Evolutionary conservation across 257 asterid genomes (phyloP).

Genomic region (Solanum lycopersicoides): DNA sequence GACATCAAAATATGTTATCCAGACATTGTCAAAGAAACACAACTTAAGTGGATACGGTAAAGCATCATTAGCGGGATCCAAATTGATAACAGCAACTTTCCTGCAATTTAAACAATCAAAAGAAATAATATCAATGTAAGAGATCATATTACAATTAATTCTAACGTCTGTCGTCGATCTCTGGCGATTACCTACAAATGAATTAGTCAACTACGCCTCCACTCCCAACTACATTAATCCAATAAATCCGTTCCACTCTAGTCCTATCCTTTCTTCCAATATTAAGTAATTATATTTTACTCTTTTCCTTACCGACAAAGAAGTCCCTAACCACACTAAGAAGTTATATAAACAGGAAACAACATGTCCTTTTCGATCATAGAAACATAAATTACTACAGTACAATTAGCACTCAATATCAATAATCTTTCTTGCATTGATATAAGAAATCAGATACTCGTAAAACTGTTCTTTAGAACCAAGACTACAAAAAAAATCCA

Average conservation of each 20-base stretch:
- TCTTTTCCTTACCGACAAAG: not conserved
- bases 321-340: not conserved
- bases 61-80: constrained; percentile 96
- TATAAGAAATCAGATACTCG: not conserved
- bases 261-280: not conserved
- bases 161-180: not conserved
- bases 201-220: not conserved
- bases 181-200: not conserved
- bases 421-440: not conserved
- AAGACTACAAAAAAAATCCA: not conserved
- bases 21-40: not conserved
- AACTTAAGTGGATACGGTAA: constrained; percentile 71
- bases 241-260: not conserved
- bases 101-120: constrained; percentile 33
- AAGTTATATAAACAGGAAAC: not conserved
- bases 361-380: not conserved
- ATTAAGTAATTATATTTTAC: not conserved
- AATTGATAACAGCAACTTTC: constrained; percentile 86
- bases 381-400: not conserved
- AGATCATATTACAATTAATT: not conserved
- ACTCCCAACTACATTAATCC: not conserved
- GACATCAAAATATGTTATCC: not conserved
- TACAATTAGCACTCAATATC: not conserved
- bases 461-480: not conserved
- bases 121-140: not conserved